Conservation (phyloP, 2,329 filamentous ascomycete species). For the Neonectria faginata region DNA sequence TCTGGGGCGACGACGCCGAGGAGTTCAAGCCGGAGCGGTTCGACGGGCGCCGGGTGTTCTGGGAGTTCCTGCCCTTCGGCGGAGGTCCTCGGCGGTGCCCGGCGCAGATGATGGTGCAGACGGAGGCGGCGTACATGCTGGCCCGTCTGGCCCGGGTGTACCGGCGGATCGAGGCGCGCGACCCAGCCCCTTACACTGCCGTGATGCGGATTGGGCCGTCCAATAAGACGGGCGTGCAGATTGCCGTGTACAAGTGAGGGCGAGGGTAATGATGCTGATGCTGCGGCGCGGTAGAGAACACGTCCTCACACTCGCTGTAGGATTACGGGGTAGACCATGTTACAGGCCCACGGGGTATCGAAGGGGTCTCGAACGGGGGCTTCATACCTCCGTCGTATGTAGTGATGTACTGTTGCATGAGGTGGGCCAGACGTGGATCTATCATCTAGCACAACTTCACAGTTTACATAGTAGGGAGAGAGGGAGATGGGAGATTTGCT, state of each 20-base stretch:
- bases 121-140: constrained; percentile 37
- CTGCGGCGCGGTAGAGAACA: background rate
- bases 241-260: constrained; percentile 23
- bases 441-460: background rate
- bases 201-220: constrained; percentile 28
- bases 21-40: constrained; percentile 56
- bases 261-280: background rate
- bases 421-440: constrained; percentile 1
- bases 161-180: constrained; percentile 26
- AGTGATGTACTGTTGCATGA: background rate
- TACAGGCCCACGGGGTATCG: background rate
- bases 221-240: constrained; percentile 27
- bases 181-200: constrained; percentile 23
- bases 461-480: background rate
- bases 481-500: background rate
- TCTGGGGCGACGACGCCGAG: constrained; percentile 54
- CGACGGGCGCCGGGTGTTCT: constrained; percentile 35
- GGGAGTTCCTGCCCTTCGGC: constrained; percentile 40
- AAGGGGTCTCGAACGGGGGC: background rate
- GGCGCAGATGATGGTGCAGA: constrained; percentile 39
- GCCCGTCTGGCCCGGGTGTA: constrained; percentile 19
- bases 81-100: constrained; percentile 39
- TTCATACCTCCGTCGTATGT: background rate
- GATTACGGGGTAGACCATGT: background rate
- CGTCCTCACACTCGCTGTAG: background rate